Evolutionary conservation across 192 early-diverging fungal species (phyloP), one percentile per base, ranked within the genome.

Genomic region (Nowakowskiella sp.): DNA sequence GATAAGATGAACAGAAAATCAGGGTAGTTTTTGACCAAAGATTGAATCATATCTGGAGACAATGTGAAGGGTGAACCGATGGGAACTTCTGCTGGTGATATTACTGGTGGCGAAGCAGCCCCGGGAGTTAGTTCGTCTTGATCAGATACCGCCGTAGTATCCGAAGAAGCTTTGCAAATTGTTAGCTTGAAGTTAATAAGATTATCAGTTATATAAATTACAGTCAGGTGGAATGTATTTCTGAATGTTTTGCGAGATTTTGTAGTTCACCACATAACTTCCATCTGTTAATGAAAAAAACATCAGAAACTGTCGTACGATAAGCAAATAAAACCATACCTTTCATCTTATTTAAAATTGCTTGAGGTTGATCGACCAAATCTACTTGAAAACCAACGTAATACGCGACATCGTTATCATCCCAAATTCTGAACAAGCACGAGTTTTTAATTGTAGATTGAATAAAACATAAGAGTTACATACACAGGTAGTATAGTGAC

Each of bases 311-410:
- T n/a, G n/a, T n/a, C n/a, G n/a, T n/a, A n/a, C n/a, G n/a, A n/a
- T n/a, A n/a, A 44, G 8, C 30, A 49, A 4, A 48, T 23, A 45
- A n/a, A 44, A 55, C 22, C 22, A 25, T 66, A 74, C 68, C 65
- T 70, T 32, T 66, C 80, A 84, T 74, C 47, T 70, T 74, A 6
- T 74, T 59, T 30, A 85, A 57, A 49, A 85, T 84, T 4, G 77
- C 69, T 26, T 82, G 74, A n/a, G 84, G 84, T 56, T 84, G 84
- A 24, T 81, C 78, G 6, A 85, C 73, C 22, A 85, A 54, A 50
- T 85, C 84, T 6, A 84, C 68, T 54, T 83, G 81, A 39, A 85
- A 72, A 6, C 84, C 84, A 34, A 85, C 76, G 69, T 76, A 83
- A 42, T 69, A 80, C 36, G 71, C 67, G 27, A 84, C 63, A 9